Evolutionary conservation across 352 stramenopile genomes (phyloP).

Genomic region (Chrysophaeum taylorii): DNA sequence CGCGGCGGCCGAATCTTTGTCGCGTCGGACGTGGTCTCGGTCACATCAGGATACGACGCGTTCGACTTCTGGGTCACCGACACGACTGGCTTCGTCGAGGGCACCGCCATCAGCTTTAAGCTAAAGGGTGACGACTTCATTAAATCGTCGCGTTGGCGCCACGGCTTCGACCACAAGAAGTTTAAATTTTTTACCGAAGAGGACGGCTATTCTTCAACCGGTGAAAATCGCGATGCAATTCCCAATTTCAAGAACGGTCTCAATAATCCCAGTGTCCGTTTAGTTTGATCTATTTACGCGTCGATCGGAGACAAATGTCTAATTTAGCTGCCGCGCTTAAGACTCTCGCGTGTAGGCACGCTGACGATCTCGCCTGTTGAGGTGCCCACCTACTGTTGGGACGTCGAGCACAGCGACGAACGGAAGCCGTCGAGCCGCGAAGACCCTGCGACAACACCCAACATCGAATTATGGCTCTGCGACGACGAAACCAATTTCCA

Average conservation of each 20-base stretch:
- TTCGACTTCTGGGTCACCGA: too few relatives aligned
- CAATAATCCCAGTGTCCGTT: too few relatives aligned
- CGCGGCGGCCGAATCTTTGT: neutral
- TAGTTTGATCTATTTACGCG: too few relatives aligned
- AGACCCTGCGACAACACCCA: neutral
- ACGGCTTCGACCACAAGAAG: neutral
- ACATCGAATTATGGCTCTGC: neutral
- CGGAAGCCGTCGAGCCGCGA: too few relatives aligned
- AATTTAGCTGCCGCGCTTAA: too few relatives aligned
- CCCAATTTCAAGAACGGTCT: too few relatives aligned
- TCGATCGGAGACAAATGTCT: too few relatives aligned
- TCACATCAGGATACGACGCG: neutral
- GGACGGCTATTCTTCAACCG: constrained; percentile 4
- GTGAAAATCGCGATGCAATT: too few relatives aligned
- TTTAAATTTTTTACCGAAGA: neutral
- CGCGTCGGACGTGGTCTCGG: neutral
- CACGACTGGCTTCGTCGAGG: too few relatives aligned
- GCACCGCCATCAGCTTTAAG: too few relatives aligned
- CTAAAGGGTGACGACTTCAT: too few relatives aligned
- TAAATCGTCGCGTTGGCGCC: constrained; percentile 1
- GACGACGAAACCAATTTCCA: neutral
- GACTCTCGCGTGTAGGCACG: too few relatives aligned
- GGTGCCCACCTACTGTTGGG: neutral
- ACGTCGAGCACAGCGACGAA: neutral
- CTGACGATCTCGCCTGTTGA: neutral